phyloP scores from a whole-genome alignment of 2,329 filamentous ascomycete species.

The Trichophyton benhamiae region DNA sequence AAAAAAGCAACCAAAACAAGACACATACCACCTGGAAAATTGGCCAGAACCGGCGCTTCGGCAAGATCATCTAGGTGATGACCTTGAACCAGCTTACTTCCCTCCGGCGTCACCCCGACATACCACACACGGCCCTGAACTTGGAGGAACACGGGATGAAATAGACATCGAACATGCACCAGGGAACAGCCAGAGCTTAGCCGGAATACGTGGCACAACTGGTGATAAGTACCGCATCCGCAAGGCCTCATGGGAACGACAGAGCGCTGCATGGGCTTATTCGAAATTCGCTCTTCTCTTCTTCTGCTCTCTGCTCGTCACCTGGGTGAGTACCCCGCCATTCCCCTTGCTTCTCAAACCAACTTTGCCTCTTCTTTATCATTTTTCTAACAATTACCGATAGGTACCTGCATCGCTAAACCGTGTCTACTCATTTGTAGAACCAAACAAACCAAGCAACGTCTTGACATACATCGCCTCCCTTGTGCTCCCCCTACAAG shows the following conservation, averaged over 20 bases:
- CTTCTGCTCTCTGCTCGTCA: conserved; percentile 31
- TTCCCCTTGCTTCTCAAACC: background rate
- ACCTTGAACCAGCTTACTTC: background rate
- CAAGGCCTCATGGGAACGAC: conserved; percentile 20
- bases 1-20: background rate
- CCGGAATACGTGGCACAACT: background rate
- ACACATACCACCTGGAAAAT: background rate
- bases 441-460: conserved; percentile 42
- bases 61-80: background rate
- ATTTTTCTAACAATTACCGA: background rate
- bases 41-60: background rate
- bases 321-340: conserved; percentile 23
- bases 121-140: background rate
- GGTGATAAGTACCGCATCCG: background rate
- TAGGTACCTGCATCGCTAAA: conserved; percentile 56
- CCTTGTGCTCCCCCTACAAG: conserved; percentile 66
- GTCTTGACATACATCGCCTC: conserved; percentile 58
- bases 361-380: background rate
- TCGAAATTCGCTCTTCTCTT: conserved; percentile 31
- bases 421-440: conserved; percentile 56
- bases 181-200: background rate
- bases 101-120: background rate
- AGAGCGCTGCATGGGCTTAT: conserved; percentile 29
- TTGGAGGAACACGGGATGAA: background rate
- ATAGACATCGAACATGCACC: background rate